Base-by-base conservation (phyloP, 2,329 filamentous ascomycete species). In the Exserohilum turcica region DNA sequence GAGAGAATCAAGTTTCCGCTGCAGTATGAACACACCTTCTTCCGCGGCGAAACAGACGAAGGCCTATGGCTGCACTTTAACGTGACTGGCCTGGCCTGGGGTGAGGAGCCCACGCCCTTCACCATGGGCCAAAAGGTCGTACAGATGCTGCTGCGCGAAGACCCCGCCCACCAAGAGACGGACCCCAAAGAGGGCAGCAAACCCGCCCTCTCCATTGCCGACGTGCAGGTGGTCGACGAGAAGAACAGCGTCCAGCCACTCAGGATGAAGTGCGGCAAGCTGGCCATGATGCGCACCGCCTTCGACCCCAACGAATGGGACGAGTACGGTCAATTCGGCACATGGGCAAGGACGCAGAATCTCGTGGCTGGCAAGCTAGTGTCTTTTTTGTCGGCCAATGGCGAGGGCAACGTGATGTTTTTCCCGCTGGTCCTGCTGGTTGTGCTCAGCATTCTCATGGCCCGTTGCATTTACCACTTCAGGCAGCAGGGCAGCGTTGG, bases 261-360 rank as follows among this genome's bases (percentile, higher is more conserved):
- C 37, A 59, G 43, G 33, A 71, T 70, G 68, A 59, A 63, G 32
- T 71, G 70, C 32, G 68, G 70, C 4, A 67, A 56, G 32, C 46
- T 60, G 28, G 66, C 66, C 5, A 65, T 67, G 54, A 31, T 63
- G n/a, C 48, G 49, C 32, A 70, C 65, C 0, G 31, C 50, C 3
- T 71, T 60, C 48, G 63, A 70, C 15, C 67, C 68, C 1, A 42
- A 54, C 10, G 63, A 71, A 28, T 71, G 70, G 70, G 70, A 72
- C 43, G 48, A 60, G 28, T 67, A 64, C 50, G 68, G 68, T 46
- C 60, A 62, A 43, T 53, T 67, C 24, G 68, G 67, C 16, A 65
- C 70, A 1, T 61, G 50, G 54, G 39, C 53, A 13, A 58, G 64
- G 44, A 45, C 40, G 12, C 60, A 46, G 58, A 54, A 58, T 43